A percentile compares a stretch with the other conserved stretches of the same genome.
phyloP scores from a whole-genome alignment of 2,329 filamentous ascomycete genomes.

The Fusarium compactum region DNA sequence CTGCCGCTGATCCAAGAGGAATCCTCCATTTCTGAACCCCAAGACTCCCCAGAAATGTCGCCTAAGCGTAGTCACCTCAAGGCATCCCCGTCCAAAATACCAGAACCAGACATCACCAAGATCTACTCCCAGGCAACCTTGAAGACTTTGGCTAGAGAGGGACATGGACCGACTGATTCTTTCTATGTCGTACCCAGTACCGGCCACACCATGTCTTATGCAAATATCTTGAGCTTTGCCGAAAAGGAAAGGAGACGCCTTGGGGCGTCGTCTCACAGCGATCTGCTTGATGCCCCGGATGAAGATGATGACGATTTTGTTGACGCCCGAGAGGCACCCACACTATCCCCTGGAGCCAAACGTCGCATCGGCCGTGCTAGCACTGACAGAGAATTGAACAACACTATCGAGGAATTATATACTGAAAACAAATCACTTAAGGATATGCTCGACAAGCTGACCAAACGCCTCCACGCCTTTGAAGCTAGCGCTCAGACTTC shows the following conservation, averaged over 20 bases:
- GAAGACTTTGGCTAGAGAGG: conserved; percentile 78
- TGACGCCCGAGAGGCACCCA: conserved; percentile 79
- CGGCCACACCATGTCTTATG: conserved; percentile 92
- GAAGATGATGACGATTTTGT: conserved; percentile 88
- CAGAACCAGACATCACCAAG: conserved; percentile 78
- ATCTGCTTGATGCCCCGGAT: conserved; percentile 63
- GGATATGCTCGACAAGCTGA: conserved; percentile 85
- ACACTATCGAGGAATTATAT: conserved; percentile 87
- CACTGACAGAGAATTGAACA: conserved; percentile 63
- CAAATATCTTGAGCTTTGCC: conserved; percentile 82
- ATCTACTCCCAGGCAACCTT: conserved; percentile 90
- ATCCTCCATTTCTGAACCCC: conserved; percentile 47
- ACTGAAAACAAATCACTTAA: conserved; percentile 90
- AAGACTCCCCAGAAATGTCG: conserved; percentile 55
- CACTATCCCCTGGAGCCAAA: conserved; percentile 58
- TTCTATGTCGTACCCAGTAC: conserved; percentile 96
- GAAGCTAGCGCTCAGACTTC: conserved; percentile 92
- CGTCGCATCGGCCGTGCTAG: conserved; percentile 56
- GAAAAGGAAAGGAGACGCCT: conserved; percentile 74
- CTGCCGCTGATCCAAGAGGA: conserved; percentile 78
- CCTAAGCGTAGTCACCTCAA: conserved; percentile 55
- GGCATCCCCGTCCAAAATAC: conserved; percentile 47
- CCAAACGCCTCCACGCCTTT: conserved; percentile 89
- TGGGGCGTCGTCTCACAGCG: conserved; percentile 63
- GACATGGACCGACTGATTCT: conserved; percentile 74